Conservation (phyloP, 331 rosid species). For the Ulmus americana region DNA sequence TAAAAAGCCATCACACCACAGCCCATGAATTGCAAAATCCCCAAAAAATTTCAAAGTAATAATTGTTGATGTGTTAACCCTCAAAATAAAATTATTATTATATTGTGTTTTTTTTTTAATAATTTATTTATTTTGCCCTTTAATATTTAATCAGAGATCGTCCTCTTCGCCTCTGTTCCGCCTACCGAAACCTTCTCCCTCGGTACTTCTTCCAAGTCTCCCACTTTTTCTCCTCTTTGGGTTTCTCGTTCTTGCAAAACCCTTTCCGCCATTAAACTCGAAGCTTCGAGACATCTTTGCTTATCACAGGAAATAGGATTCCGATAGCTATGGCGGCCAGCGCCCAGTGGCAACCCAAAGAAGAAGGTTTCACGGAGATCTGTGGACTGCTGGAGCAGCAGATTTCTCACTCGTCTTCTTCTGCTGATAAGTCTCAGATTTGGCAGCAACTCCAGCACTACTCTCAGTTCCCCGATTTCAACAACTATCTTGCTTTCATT, state of each 20-base stretch:
- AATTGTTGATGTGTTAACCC: neutral
- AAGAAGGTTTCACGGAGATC: conserved; percentile 92
- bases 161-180: conserved; percentile 17
- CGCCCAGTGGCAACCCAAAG: conserved; percentile 84
- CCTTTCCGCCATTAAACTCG: neutral
- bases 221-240: neutral
- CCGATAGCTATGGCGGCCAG: conserved; percentile 55
- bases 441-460: conserved; percentile 89
- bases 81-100: neutral
- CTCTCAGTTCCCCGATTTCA: conserved; percentile 91
- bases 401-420: conserved; percentile 70
- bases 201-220: conserved; percentile 17
- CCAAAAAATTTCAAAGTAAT: no score
- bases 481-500: conserved; percentile 88
- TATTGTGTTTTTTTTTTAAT: neutral
- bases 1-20: neutral
- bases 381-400: conserved; percentile 87
- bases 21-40: neutral
- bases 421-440: conserved; percentile 93
- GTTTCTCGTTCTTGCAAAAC: neutral
- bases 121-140: neutral
- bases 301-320: neutral
- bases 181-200: conserved; percentile 28
- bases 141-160: conserved; percentile 18
- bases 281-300: neutral